Percentiles rank a stretch among this genome's conserved stretches.
phyloP scores from a whole-genome alignment of 2,329 filamentous ascomycete species.

The Cytospora chrysosperma region DNA sequence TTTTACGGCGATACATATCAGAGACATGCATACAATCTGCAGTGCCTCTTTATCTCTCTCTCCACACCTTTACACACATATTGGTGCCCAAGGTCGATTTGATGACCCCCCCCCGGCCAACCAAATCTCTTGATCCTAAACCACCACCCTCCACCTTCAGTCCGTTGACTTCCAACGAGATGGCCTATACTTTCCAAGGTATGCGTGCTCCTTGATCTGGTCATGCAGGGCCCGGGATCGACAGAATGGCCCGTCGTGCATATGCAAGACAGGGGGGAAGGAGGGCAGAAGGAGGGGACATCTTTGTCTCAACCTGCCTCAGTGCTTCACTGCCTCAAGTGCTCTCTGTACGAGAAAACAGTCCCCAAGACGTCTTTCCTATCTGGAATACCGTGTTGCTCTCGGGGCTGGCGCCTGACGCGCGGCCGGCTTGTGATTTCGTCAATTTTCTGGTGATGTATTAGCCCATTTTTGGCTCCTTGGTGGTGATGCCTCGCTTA shows the following conservation, averaged over 20 bases:
- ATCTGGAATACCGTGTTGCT: neutral
- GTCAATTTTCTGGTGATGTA: neutral
- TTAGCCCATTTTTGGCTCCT: neutral
- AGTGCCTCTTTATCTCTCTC: neutral
- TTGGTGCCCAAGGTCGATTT: neutral
- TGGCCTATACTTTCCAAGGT: neutral
- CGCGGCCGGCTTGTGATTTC: conserved; percentile 9
- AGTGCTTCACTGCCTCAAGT: no score
- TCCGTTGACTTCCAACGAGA: neutral
- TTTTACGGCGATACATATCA: neutral
- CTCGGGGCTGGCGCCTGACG: conserved; percentile 4
- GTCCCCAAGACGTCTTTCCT: conserved; percentile 7
- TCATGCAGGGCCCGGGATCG: conserved; percentile 17
- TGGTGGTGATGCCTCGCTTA: neutral
- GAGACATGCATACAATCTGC: no score
- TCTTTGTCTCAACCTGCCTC: neutral
- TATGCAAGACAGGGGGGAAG: neutral
- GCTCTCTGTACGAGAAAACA: neutral
- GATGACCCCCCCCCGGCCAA: neutral
- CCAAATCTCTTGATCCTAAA: neutral
- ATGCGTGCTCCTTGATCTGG: conserved; percentile 13
- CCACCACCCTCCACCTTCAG: neutral
- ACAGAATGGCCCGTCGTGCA: conserved; percentile 12
- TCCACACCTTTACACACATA: neutral
- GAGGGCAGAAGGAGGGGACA: neutral